Evolutionary conservation across 352 stramenopile genomes (phyloP), one percentile per base, ranked within the genome.

Genomic region (Plasmopara viticola): DNA sequence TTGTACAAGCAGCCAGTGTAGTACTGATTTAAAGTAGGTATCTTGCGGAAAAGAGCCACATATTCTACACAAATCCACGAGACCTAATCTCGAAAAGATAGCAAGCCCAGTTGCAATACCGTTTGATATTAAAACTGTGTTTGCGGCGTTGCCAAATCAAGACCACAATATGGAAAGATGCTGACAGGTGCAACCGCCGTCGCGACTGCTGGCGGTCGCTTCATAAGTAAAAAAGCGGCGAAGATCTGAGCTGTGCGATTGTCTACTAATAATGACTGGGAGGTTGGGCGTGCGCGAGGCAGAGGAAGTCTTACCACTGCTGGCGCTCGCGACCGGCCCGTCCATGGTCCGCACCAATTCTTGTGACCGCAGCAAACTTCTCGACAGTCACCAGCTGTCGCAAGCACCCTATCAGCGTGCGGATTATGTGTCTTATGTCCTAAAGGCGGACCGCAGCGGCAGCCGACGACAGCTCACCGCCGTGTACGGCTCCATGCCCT

Each of bases 401-500:
- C 9, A 60, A 28, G 34, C 48, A 37, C 46, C 43, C 10, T 59
- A 61, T 51, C 67, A 80, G 49, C 58, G 62, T 34, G 56, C 61
- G 10, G 52, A 54, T 33, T 75, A 74, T 39, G 48, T 62, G 25
- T 62, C 71, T 8, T 68, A 68, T 51, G 55, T 68, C 12, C 53
- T 71, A 14, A 51, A 66, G 48, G 8, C 39, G 35, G 44, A 66
- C 45, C 1, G 12, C 14, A 49, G 29, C 15, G 43, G 57, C 34
- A 56, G 17, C 17, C 56, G 48, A 29, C 28, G 48, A 34, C 47
- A 63, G 13, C 14, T 61, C 25, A 70, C 53, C 15, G 56, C 70
- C 5, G 25, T 60, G 20, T 82, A 82, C 46, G 72, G 72, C 31
- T 71, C 66, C 30, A 75, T 82, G 51, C n/a, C 60, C 5, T 39